phyloP scores from a whole-genome alignment of 139 green algal genomes.

The Ettlia oleoabundans region DNA sequence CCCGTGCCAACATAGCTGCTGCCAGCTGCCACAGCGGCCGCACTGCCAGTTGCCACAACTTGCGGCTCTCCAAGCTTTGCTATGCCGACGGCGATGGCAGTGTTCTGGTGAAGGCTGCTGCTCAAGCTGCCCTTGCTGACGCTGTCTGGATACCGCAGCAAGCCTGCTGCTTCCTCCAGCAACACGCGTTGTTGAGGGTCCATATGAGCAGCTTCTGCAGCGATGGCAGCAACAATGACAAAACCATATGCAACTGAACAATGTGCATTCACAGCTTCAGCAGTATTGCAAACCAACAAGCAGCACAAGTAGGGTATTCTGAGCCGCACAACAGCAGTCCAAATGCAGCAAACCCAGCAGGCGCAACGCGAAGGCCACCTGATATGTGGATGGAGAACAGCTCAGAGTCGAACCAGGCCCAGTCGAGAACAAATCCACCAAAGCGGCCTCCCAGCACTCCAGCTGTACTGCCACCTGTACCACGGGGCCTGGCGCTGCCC shows the following conservation, averaged over 20 bases:
- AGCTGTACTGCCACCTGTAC: background rate
- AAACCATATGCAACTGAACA: too few species aligned
- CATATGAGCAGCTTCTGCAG: slow-evolving; percentile 69
- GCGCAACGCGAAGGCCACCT: background rate
- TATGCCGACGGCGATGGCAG: slow-evolving; percentile 53
- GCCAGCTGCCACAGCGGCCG: slow-evolving; percentile 2
- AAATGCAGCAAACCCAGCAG: too few species aligned
- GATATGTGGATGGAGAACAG: slow-evolving; percentile 46
- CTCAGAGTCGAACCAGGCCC: slow-evolving; percentile 51
- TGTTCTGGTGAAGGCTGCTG: background rate
- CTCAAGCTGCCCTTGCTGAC: background rate
- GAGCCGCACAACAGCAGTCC: too few species aligned
- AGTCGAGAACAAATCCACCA: slow-evolving; percentile 55
- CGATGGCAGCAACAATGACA: too few species aligned
- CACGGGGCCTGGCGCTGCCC: background rate
- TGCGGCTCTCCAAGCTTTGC: slow-evolving; percentile 40
- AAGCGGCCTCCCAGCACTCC: slow-evolving; percentile 50
- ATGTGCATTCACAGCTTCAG: too few species aligned
- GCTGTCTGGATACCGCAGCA: slow-evolving; percentile 2
- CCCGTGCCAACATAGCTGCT: slow-evolving; percentile 56
- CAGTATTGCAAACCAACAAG: slow-evolving; percentile 55
- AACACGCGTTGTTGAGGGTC: slow-evolving; percentile 87
- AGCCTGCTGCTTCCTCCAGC: slow-evolving; percentile 45
- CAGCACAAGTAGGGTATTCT: too few species aligned
- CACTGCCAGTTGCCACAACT: slow-evolving; percentile 11